Percentiles rank a stretch among this genome's conserved stretches.
Conservation (phyloP, 2,329 filamentous ascomycete species). For the Cephalotrichum gorgonifer region DNA sequence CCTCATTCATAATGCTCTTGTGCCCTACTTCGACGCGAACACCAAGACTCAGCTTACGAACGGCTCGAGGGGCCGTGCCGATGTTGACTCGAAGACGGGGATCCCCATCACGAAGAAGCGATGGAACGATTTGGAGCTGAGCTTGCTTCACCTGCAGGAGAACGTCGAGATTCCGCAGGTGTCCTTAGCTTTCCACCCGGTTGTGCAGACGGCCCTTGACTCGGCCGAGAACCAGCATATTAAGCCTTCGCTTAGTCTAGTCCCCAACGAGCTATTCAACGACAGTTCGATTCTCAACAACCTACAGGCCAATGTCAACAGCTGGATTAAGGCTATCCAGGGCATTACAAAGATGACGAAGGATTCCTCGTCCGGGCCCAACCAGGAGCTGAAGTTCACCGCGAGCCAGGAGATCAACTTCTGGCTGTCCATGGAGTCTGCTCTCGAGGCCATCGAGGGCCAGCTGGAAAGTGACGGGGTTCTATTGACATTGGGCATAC, state of each 20-base stretch:
- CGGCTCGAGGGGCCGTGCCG: conserved; percentile 61
- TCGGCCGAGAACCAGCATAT: conserved; percentile 58
- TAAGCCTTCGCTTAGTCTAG: conserved; percentile 67
- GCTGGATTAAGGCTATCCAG: conserved; percentile 98
- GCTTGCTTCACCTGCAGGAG: conserved; percentile 83
- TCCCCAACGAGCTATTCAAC: conserved; percentile 65
- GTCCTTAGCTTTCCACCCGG: conserved; percentile 74
- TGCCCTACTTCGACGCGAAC: conserved; percentile 95
- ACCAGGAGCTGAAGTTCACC: conserved; percentile 43
- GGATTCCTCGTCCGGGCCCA: conserved; percentile 58
- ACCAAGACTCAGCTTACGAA: conserved; percentile 64
- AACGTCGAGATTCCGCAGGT: conserved; percentile 97
- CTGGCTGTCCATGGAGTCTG: conserved; percentile 94
- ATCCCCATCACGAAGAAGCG: conserved; percentile 97
- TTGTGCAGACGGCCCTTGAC: conserved; percentile 77
- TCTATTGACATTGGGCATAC: conserved; percentile 79
- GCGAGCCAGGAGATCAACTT: conserved; percentile 98
- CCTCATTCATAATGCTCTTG: conserved; percentile 80
- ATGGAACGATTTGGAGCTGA: conserved; percentile 86
- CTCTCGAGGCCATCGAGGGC: conserved; percentile 80
- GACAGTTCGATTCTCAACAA: conserved; percentile 91
- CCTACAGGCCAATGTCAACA: conserved; percentile 85
- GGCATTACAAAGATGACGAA: conserved; percentile 89
- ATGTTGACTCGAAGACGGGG: conserved; percentile 85
- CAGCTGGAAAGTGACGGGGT: conserved; percentile 87